Conservation (phyloP, 306 rosid species). For the Quercus ilex region DNA sequence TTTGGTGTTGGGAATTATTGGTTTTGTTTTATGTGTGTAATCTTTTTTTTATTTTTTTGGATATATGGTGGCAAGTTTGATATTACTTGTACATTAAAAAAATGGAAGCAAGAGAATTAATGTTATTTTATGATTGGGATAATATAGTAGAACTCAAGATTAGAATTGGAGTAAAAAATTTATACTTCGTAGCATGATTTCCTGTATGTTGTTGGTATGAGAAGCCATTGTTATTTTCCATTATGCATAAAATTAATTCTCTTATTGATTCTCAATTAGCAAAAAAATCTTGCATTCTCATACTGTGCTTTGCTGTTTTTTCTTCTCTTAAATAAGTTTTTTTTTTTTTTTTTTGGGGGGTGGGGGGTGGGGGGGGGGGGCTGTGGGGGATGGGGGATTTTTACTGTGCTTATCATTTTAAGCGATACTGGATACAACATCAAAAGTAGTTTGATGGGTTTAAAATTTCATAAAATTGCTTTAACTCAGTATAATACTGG, state of each 20-base stretch:
- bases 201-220: background rate
- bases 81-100: background rate
- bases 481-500: constrained; percentile 13
- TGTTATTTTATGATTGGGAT: background rate
- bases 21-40: background rate
- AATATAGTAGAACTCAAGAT: background rate
- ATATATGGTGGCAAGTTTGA: background rate
- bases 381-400: background rate
- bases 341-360: no score
- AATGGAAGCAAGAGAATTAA: background rate
- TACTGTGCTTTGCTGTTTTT: background rate
- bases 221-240: background rate
- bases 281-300: background rate
- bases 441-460: background rate
- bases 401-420: background rate
- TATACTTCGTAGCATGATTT: background rate
- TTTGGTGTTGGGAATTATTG: background rate
- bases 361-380: no score
- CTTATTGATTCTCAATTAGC: background rate
- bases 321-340: background rate
- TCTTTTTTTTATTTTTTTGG: background rate
- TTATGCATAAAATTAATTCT: background rate
- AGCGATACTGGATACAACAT: background rate
- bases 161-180: background rate
- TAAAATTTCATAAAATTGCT: background rate